Base-by-base conservation (phyloP, 176 grass and related monocot species). In the Poa pratensis region DNA sequence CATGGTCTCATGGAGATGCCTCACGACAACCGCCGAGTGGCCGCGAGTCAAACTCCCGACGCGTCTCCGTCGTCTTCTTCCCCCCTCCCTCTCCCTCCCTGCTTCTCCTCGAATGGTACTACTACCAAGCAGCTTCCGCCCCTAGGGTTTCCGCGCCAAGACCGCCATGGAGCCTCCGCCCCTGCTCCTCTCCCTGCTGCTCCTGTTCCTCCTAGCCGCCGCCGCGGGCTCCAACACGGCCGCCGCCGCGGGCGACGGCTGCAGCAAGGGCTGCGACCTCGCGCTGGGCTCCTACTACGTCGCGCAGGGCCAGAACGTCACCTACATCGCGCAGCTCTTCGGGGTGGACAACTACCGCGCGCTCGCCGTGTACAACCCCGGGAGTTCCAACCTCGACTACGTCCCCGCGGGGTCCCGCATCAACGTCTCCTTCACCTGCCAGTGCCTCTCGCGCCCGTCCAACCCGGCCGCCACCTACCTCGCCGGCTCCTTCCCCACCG, bases 281-380 rank as follows among this genome's bases (percentile, higher is more conserved):
- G 90, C 95, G 23, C 89, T 95, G 0, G 95, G 37, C 9, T 88
- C 95, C 61, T 95, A 89, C 90, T 86, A 52, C 84, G 6, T 96
- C 61, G 1, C 3, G 19, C 2, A 1, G 34, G 7, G 73, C 15
- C 32, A 84, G 73, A 98, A 87, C 83, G 8, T 94, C 7, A 86
- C 82, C 78, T 82, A 86, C 79, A 90, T 99, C 85, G 48, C 80
- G 0, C 0, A 0, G 0, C 90, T 94, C 40, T 97, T 95, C 84
- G 7, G 1, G 0, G 61, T n/a, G 5, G 61, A 0, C 15, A 18
- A 90, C 76, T 77, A 78, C 73, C 50, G 2, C 19, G 0, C 3
- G 14, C 57, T 88, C 27, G 15, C 0, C 27, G 20, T 0, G 9
- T 99, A 91, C 93, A 99, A 99, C 51, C 88, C 26, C 1, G 1